phyloP scores from a whole-genome alignment of 2,329 filamentous ascomycete species.

The Rhytidhysteron rufulum region DNA sequence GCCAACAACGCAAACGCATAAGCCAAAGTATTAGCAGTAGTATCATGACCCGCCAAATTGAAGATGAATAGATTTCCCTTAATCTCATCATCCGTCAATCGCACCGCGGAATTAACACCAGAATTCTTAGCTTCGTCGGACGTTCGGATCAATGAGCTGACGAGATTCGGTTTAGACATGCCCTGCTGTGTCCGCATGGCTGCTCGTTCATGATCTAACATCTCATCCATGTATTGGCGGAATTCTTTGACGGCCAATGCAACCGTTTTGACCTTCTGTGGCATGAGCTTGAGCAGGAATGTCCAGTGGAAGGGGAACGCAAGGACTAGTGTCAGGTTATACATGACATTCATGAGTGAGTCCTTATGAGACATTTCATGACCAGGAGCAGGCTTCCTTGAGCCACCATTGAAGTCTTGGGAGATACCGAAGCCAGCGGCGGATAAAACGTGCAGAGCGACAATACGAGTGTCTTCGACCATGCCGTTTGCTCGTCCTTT shows the following conservation, averaged over 20 bases:
- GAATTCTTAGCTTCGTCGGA: slow-evolving; percentile 9
- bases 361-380: slow-evolving; percentile 14
- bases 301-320: slow-evolving; percentile 9
- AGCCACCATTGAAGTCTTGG: slow-evolving; percentile 12
- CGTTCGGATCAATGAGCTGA: slow-evolving; percentile 26
- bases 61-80: slow-evolving; percentile 30
- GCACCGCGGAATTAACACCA: slow-evolving; percentile 1
- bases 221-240: slow-evolving; percentile 17
- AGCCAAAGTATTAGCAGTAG: slow-evolving; percentile 45
- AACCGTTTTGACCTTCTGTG: slow-evolving; percentile 14
- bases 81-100: slow-evolving; percentile 18
- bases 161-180: slow-evolving; percentile 16
- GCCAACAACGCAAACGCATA: slow-evolving; percentile 49
- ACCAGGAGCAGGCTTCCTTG: slow-evolving; percentile 10
- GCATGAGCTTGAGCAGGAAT: slow-evolving; percentile 14
- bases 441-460: slow-evolving; percentile 38
- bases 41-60: slow-evolving; percentile 27
- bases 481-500: slow-evolving; percentile 17
- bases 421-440: slow-evolving; percentile 33
- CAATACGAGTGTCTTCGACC: slow-evolving; percentile 29
- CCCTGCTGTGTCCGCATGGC: neutral
- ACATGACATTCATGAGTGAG: slow-evolving; percentile 23
- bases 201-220: slow-evolving; percentile 11
- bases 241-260: slow-evolving; percentile 13
- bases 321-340: slow-evolving; percentile 18